Percentiles rank a stretch among this genome's conserved stretches.
Conservation (phyloP, 1,284 basidiomycete species). For the Fomitopsis pinicola region DNA sequence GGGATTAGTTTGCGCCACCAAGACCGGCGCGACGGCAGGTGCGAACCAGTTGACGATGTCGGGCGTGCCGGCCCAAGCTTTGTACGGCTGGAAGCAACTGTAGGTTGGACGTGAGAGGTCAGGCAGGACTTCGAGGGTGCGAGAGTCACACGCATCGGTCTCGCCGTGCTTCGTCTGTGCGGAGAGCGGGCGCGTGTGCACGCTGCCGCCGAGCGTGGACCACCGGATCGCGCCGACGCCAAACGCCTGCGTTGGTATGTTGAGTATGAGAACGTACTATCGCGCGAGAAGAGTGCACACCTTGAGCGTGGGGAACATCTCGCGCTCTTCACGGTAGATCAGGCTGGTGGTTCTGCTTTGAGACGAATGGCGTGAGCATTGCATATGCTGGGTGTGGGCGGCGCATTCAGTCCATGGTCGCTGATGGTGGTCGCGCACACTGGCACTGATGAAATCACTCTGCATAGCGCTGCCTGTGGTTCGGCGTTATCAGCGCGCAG, state of each 20-base stretch:
- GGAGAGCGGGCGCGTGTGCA: conserved; percentile 31
- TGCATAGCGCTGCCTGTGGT: conserved; percentile 43
- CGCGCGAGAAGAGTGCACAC: conserved; percentile 3
- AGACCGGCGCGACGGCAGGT: too few species aligned
- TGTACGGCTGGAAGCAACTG: conserved; percentile 15
- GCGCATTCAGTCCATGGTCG: background rate
- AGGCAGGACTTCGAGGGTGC: too few species aligned
- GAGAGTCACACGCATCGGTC: conserved; percentile 14
- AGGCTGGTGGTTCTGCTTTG: conserved; percentile 48
- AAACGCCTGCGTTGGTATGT: conserved; percentile 14
- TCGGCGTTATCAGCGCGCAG: background rate
- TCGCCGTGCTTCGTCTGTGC: conserved; percentile 21
- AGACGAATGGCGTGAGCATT: conserved; percentile 44
- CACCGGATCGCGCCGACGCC: conserved; percentile 39
- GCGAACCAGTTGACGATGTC: conserved; percentile 11
- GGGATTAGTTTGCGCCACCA: too few species aligned
- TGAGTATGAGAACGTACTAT: background rate
- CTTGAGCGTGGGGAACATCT: conserved; percentile 42
- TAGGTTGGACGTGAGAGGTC: background rate
- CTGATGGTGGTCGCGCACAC: background rate
- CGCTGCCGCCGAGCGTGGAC: conserved; percentile 36
- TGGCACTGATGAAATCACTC: conserved; percentile 23
- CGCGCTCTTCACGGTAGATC: conserved; percentile 46
- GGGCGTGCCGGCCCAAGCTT: conserved; percentile 9
- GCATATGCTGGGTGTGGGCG: conserved; percentile 22